These are phyloP conservation scores for Neoscytalidium dimidiatum DNA, from an alignment of 2,329 filamentous ascomycete genomes.

Conservation along the genomic window DNA sequence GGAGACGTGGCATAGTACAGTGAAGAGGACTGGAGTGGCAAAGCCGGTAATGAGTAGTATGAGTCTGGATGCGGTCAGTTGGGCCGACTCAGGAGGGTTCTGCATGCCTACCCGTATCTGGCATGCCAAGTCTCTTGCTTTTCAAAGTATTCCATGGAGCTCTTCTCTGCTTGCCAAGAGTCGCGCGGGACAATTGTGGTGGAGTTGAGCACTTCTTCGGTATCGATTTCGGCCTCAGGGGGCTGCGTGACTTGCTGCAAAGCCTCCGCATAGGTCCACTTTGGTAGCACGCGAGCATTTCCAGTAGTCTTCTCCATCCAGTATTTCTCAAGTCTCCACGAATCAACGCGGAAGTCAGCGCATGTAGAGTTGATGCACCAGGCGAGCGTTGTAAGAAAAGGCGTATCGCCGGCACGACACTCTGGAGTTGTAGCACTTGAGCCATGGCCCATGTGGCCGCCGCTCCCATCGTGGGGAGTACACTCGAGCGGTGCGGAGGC, in stretches of 20 bases:
- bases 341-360: conserved; percentile 17
- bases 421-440: conserved; percentile 24
- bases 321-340: conserved; percentile 27
- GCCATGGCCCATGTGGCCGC: background rate
- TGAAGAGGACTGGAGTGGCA: conserved; percentile 25
- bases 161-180: conserved; percentile 11
- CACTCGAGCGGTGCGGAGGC: conserved; percentile 24
- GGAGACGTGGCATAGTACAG: conserved; percentile 21
- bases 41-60: conserved; percentile 26
- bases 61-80: conserved; percentile 8
- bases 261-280: conserved; percentile 27
- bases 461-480: conserved; percentile 13
- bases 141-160: conserved; percentile 21
- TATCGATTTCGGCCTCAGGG: conserved; percentile 20
- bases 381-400: conserved; percentile 32
- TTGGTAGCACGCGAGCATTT: conserved; percentile 19
- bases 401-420: conserved; percentile 29
- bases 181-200: conserved; percentile 23
- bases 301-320: conserved; percentile 25
- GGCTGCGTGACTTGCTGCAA: conserved; percentile 22
- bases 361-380: conserved; percentile 33
- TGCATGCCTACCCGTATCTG: conserved; percentile 22
- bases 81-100: background rate
- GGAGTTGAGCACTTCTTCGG: conserved; percentile 23
- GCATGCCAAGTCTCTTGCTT: conserved; percentile 22